Conservation (phyloP, 257 asterid genomes). For the Solanum tacnaense region DNA sequence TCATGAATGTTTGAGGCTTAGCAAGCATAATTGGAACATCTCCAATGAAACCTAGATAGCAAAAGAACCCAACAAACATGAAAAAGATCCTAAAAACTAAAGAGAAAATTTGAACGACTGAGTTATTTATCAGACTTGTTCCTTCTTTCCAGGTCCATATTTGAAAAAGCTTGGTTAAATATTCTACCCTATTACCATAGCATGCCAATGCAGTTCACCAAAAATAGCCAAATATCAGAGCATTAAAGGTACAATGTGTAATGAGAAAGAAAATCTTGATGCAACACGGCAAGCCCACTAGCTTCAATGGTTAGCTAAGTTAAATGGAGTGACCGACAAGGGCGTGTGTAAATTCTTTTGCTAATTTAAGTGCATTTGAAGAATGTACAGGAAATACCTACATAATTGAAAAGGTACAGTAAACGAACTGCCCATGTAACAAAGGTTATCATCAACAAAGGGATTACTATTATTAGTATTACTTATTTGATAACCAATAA, state of each 20-base stretch:
- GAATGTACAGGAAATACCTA: not conserved
- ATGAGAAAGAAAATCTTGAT: not conserved
- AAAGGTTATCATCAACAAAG: not conserved
- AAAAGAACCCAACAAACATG: not conserved
- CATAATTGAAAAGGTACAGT: not conserved
- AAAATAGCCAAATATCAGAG: not conserved
- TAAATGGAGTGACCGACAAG: not conserved
- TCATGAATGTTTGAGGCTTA: conserved; percentile 94
- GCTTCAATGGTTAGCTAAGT: not conserved
- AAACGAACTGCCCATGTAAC: not conserved
- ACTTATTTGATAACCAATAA: not conserved
- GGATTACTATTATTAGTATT: not conserved
- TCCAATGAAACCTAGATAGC: conserved; percentile 57
- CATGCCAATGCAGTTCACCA: not conserved
- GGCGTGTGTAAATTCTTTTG: not conserved
- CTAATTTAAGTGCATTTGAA: not conserved
- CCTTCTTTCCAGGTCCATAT: not conserved
- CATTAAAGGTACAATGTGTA: not conserved
- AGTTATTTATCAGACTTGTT: not conserved
- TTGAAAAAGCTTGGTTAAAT: not conserved
- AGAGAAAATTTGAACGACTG: not conserved
- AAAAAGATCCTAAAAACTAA: not conserved
- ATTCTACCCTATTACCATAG: not conserved
- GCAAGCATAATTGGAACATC: conserved; percentile 88
- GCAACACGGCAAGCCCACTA: not conserved